Conservation (phyloP, 495 filamentous ascomycete species). For the Neurospora terricola region DNA sequence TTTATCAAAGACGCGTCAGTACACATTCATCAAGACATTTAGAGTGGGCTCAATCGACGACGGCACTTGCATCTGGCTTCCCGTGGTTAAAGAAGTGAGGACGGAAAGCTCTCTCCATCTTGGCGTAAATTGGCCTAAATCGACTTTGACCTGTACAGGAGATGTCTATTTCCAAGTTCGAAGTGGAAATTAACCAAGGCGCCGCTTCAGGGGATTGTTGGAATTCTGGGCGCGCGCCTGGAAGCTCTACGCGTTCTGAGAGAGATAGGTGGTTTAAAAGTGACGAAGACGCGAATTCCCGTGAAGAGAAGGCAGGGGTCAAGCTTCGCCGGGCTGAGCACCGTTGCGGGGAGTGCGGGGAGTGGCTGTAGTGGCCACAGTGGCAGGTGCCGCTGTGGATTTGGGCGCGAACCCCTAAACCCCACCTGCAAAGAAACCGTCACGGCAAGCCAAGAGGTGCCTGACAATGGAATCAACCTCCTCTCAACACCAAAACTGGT, state of each 20-base stretch:
- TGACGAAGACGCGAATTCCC: neutral
- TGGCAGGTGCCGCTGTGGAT: neutral
- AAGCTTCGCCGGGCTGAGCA: neutral
- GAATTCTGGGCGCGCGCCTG: neutral
- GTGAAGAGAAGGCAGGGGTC: neutral
- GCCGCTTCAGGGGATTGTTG: neutral
- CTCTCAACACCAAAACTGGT: neutral
- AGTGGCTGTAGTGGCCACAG: neutral
- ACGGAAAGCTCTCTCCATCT: conserved; percentile 28
- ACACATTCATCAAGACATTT: neutral
- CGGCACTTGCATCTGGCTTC: conserved; percentile 21
- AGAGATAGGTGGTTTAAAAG: neutral
- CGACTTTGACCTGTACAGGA: neutral
- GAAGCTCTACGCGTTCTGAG: neutral
- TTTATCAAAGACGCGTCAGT: neutral
- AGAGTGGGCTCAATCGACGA: neutral
- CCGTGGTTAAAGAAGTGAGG: conserved; percentile 36
- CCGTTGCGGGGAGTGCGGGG: neutral
- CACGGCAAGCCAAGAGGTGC: neutral
- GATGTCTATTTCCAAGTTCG: neutral
- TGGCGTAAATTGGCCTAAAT: neutral
- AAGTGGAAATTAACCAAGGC: neutral
- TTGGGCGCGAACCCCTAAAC: neutral
- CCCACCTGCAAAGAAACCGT: neutral
- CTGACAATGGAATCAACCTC: neutral